Evolutionary conservation across 2,329 filamentous ascomycete genomes (phyloP).

Genomic region (Neofusicoccum ribis): DNA sequence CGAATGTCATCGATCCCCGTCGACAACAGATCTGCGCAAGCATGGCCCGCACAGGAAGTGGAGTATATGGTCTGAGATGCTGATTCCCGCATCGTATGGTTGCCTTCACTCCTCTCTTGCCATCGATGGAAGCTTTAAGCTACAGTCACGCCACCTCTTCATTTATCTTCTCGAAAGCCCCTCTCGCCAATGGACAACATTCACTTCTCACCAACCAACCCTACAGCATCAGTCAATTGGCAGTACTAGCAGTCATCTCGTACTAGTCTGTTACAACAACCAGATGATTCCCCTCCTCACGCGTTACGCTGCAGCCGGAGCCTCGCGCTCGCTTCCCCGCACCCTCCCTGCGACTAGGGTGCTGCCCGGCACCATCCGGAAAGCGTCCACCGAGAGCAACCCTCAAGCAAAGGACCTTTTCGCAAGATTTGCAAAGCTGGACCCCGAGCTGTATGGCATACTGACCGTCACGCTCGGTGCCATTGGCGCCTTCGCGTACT

Average conservation of each 20-base stretch:
- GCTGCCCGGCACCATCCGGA: background rate
- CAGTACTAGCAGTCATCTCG: background rate
- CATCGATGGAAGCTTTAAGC: background rate
- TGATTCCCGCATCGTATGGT: background rate
- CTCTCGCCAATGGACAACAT: background rate
- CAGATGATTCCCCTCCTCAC: background rate
- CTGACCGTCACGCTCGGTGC: background rate
- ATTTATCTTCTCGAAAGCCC: background rate
- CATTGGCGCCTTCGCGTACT: background rate
- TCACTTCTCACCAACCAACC: background rate
- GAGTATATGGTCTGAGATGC: background rate
- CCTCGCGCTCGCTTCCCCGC: conserved; percentile 3
- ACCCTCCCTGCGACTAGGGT: background rate
- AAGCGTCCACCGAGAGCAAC: background rate
- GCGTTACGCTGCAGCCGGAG: background rate
- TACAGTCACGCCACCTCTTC: background rate
- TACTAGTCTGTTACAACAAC: background rate
- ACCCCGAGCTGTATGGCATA: background rate
- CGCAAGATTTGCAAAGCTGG: background rate
- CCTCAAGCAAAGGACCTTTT: background rate
- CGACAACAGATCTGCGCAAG: background rate
- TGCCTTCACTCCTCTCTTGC: background rate
- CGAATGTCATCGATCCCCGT: background rate
- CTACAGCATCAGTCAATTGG: background rate
- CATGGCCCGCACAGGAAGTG: background rate